phyloP scores from a whole-genome alignment of 2,329 filamentous ascomycete genomes.

The Paraphoma sp. region DNA sequence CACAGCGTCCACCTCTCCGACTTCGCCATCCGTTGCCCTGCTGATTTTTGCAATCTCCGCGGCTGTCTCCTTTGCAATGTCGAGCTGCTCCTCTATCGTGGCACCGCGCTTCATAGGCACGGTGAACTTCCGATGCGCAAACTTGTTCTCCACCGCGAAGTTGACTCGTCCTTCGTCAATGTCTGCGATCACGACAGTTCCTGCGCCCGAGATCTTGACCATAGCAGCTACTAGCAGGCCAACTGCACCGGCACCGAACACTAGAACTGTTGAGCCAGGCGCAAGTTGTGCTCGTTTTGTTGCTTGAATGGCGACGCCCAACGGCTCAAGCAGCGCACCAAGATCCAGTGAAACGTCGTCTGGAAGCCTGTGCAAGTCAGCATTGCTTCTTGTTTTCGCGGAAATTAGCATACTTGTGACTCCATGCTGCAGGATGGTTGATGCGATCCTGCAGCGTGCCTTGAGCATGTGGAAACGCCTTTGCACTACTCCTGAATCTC shows the following conservation, averaged over 20 bases:
- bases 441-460: constrained; percentile 69
- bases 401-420: constrained; percentile 53
- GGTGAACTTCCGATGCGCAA: constrained; percentile 54
- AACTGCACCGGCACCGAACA: constrained; percentile 68
- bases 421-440: constrained; percentile 67
- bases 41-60: constrained; percentile 49
- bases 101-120: constrained; percentile 56
- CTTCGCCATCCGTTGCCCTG: constrained; percentile 34
- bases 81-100: constrained; percentile 61
- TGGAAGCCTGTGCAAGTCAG: constrained; percentile 50
- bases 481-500: constrained; percentile 65
- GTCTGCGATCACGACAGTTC: constrained; percentile 65
- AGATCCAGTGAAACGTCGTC: constrained; percentile 60
- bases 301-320: constrained; percentile 67
- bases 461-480: constrained; percentile 67
- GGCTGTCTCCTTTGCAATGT: constrained; percentile 59
- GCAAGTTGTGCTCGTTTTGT: constrained; percentile 60
- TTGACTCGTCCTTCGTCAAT: constrained; percentile 64
- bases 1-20: constrained; percentile 69
- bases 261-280: constrained; percentile 57
- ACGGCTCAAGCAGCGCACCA: constrained; percentile 66
- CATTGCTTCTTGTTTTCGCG: constrained; percentile 3
- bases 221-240: constrained; percentile 66
- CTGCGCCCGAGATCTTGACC: constrained; percentile 60
- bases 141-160: constrained; percentile 61